A percentile compares a stretch with the other conserved stretches of the same genome.
Evolutionary conservation across 208 protist species (phyloP).

Genomic region (Leishmania lainsoni): DNA sequence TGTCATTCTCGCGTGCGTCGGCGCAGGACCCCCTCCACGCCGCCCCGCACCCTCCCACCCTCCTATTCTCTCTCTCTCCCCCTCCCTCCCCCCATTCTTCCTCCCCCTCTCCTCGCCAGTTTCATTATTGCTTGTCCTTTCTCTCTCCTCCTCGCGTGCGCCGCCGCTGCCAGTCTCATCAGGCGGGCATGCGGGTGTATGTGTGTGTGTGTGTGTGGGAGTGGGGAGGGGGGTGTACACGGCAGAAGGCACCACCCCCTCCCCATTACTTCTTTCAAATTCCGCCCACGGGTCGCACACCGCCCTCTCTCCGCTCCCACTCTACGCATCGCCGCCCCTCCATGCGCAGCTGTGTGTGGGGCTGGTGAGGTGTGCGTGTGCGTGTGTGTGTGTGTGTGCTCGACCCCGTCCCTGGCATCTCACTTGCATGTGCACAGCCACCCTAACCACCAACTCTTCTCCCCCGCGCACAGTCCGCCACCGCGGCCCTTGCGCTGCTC

Average conservation of each 20-base stretch:
- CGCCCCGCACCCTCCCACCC: not conserved
- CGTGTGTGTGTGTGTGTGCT: not conserved
- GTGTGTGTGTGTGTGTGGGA: not conserved
- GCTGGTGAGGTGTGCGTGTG: not conserved
- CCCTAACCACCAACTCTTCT: not conserved
- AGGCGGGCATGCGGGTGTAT: not conserved
- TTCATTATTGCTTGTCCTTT: not conserved
- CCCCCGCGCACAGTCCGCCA: not conserved
- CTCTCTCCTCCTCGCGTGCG: not conserved
- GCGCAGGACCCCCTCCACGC: not conserved
- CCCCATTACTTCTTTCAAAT: not conserved
- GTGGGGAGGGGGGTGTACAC: not conserved
- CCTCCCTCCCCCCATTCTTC: constrained; percentile 4
- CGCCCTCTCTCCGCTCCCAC: not conserved
- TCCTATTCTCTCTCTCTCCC: too few species aligned
- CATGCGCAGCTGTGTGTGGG: not conserved
- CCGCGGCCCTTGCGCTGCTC: not conserved
- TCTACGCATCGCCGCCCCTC: not conserved
- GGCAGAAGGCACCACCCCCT: not conserved
- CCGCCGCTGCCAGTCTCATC: not conserved
- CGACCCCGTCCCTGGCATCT: not conserved
- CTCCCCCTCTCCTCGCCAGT: not conserved
- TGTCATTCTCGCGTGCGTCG: not conserved
- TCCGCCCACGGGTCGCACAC: not conserved
- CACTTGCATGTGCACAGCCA: not conserved